Evolutionary conservation across 1,284 basidiomycete species (phyloP).

Genomic region (Cutaneotrichosporon mucoides): DNA sequence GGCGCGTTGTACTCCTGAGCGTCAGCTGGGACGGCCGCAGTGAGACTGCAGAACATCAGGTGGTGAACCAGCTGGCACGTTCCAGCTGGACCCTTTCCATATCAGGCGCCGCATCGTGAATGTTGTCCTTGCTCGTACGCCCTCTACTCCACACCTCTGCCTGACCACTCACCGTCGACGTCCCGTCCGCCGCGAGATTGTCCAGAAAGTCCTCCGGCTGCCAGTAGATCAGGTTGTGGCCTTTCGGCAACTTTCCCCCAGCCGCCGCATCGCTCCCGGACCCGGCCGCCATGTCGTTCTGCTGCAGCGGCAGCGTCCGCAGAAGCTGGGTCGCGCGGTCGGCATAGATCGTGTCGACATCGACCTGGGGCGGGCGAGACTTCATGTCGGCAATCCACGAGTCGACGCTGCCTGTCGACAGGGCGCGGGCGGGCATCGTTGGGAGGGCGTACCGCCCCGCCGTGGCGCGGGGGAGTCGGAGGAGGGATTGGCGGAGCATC

Average conservation of each 20-base stretch:
- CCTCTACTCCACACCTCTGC: too few relatives aligned
- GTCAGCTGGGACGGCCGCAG: slow-evolving; percentile 49
- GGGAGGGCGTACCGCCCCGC: too few relatives aligned
- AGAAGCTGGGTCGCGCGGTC: slow-evolving; percentile 26
- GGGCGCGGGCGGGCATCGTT: neutral
- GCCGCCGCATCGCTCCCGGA: slow-evolving; percentile 16
- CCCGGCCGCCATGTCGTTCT: neutral
- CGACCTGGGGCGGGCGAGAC: slow-evolving; percentile 8
- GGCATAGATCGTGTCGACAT: slow-evolving; percentile 21
- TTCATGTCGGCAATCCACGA: slow-evolving; percentile 28
- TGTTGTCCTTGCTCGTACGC: too few relatives aligned
- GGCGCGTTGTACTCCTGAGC: slow-evolving; percentile 55
- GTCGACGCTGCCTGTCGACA: neutral
- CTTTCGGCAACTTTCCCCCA: slow-evolving; percentile 56
- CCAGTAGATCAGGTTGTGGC: slow-evolving; percentile 71
- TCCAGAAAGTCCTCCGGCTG: slow-evolving; percentile 61
- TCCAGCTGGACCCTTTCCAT: too few relatives aligned
- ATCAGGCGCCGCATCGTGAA: too few relatives aligned
- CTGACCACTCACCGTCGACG: slow-evolving; percentile 57
- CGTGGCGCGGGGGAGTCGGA: too few relatives aligned
- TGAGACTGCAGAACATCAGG: neutral
- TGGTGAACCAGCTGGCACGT: too few relatives aligned
- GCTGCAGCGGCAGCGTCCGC: slow-evolving; percentile 62
- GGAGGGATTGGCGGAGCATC: too few relatives aligned
- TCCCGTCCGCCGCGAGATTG: slow-evolving; percentile 61